A percentile compares a stretch with the other conserved stretches of the same genome.
Evolutionary conservation across 495 filamentous ascomycete species (phyloP).

Genomic region (Tirmania nivea): DNA sequence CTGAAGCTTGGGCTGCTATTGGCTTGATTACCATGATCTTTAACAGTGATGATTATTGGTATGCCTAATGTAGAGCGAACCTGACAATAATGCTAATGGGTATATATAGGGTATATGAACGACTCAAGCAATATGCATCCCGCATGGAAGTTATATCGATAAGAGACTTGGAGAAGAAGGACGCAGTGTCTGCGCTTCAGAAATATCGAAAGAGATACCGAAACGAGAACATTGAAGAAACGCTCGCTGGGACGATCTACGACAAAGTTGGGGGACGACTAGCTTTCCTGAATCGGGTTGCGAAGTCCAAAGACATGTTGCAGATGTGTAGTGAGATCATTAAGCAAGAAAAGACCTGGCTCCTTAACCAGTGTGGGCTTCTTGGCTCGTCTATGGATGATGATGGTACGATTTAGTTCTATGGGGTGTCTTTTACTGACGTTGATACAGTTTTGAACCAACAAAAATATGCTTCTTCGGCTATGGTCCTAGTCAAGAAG

Average conservation of each 20-base stretch:
- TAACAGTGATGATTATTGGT: slow-evolving; percentile 91
- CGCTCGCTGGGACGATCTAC: slow-evolving; percentile 53
- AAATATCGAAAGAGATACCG: slow-evolving; percentile 52
- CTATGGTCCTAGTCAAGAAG: slow-evolving; percentile 79
- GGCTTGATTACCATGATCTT: slow-evolving; percentile 77
- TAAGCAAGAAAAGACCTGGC: slow-evolving; percentile 72
- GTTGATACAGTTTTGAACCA: slow-evolving; percentile 47
- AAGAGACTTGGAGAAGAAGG: slow-evolving; percentile 50
- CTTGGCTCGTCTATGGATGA: slow-evolving; percentile 87
- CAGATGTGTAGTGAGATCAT: slow-evolving; percentile 59
- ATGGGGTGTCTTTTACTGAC: background rate
- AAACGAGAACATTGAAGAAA: slow-evolving; percentile 36
- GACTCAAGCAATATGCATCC: slow-evolving; percentile 70
- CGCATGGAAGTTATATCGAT: slow-evolving; percentile 80
- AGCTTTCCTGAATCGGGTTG: slow-evolving; percentile 66
- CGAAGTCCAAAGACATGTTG: slow-evolving; percentile 57
- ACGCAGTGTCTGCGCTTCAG: slow-evolving; percentile 51
- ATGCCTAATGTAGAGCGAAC: background rate
- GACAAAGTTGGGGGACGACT: slow-evolving; percentile 66
- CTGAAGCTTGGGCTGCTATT: slow-evolving; percentile 83
- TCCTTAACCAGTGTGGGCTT: slow-evolving; percentile 66
- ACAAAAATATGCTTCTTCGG: slow-evolving; percentile 86
- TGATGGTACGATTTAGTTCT: slow-evolving; percentile 34
- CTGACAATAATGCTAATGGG: background rate
- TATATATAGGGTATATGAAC: slow-evolving; percentile 46